Conservation (phyloP, 345 rosid species). For the Geranium brycei region DNA sequence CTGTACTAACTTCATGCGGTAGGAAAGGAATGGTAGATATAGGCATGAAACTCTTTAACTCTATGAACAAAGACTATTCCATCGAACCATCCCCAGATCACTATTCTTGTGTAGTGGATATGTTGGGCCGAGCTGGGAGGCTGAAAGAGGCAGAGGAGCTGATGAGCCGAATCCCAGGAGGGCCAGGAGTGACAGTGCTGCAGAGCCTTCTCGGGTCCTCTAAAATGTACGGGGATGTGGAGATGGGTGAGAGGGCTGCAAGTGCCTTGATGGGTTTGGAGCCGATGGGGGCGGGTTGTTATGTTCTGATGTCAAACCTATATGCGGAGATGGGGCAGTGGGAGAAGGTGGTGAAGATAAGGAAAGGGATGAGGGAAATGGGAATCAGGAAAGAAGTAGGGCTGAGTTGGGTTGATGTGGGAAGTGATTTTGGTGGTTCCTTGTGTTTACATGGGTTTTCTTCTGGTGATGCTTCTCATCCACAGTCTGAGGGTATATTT, state of each 20-base stretch:
- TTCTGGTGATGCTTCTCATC: constrained; percentile 64
- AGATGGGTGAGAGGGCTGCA: constrained; percentile 52
- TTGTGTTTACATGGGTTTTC: constrained; percentile 53
- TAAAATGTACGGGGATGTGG: constrained; percentile 56
- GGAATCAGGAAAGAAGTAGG: constrained; percentile 79
- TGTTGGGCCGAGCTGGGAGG: constrained; percentile 75
- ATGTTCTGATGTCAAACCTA: constrained; percentile 72
- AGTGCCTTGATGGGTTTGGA: constrained; percentile 47
- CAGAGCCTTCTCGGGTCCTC: constrained; percentile 82
- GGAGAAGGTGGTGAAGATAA: constrained; percentile 52
- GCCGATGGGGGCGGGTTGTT: constrained; percentile 55
- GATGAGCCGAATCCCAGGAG: constrained; percentile 44
- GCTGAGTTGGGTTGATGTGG: constrained; percentile 71
- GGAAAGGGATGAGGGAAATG: constrained; percentile 58
- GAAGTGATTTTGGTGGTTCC: constrained; percentile 24
- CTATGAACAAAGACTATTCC: constrained; percentile 41
- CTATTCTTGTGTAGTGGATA: constrained; percentile 83
- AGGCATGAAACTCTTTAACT: constrained; percentile 43
- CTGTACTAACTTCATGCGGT: constrained; percentile 62
- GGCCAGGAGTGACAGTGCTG: constrained; percentile 55
- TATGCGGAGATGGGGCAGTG: constrained; percentile 72
- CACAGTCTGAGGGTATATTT: constrained; percentile 38
- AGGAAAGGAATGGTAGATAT: constrained; percentile 67
- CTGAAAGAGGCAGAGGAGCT: constrained; percentile 61
- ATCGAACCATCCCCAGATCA: constrained; percentile 66